Base-by-base conservation (phyloP, 257 asterid species). In the Eucommia ulmoides region DNA sequence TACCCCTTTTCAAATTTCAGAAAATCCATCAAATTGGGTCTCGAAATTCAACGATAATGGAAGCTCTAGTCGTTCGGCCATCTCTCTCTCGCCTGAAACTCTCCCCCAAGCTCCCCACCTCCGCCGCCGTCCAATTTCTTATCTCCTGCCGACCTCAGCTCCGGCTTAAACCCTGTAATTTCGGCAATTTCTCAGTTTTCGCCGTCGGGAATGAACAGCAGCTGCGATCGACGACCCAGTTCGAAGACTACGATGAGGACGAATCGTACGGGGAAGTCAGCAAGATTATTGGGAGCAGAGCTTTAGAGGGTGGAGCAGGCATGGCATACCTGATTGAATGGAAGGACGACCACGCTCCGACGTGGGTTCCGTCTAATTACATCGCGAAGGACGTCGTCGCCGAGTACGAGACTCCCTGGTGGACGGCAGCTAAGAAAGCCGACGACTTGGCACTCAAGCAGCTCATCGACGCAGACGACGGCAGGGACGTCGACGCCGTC, bases 271-370 rank as follows among this genome's bases (percentile, higher is more conserved):
- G 96, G 20, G 97, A 89, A 33, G 97, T 89, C 1, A 65, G 23
- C 66, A 73, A 75, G 18, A 85, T 89, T 65, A 64, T 89, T 54
- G 96, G 82, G 23, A 85, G 93, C 77, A 54, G 93, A 49, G 81
- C 88, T 0, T 53, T 64, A 11, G 75, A 55, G 5, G 54, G 52
- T 3, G 88, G 79, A 26, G 55, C 63, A 12, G 84, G 75, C 6
- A 89, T 89, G 97, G 94, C 84, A 66, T 85, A 89, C 56, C 29
- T 89, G 17, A 89, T 89, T 2, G 84, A 89, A 70, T 89, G 97
- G 96, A 80, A 78, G 57, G 97, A 89, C 72, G 93, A 76, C 5
- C 91, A 85, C 53, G 74, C 80, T 25, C 97, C 96, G 22, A 85
- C 96, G 0, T 89, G 97, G 97, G 93, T 82, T 51, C 97, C 97